phyloP scores from a whole-genome alignment of 2,329 filamentous ascomycete genomes.

The Sporothrix brunneoviolacea region DNA sequence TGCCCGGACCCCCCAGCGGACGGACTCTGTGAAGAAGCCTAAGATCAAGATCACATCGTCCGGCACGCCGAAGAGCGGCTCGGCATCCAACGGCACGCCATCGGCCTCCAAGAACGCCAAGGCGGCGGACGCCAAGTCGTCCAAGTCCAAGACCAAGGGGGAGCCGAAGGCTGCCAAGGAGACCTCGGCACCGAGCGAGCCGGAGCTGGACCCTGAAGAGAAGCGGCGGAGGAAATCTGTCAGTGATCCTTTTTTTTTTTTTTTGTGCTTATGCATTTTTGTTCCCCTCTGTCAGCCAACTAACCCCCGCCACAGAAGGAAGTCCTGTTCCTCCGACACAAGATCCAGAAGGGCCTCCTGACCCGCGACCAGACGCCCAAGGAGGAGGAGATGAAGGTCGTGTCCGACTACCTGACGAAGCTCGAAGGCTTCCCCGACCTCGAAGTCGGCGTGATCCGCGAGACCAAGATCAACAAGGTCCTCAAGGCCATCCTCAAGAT shows the following conservation, averaged over 20 bases:
- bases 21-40: slow-evolving; percentile 60
- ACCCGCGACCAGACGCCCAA: slow-evolving; percentile 79
- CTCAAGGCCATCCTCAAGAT: slow-evolving; percentile 91
- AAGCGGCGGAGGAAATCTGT: slow-evolving; percentile 51
- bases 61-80: slow-evolving; percentile 44
- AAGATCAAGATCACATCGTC: slow-evolving; percentile 57
- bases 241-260: slow-evolving; percentile 7
- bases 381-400: slow-evolving; percentile 72
- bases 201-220: slow-evolving; percentile 52
- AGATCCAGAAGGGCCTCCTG: slow-evolving; percentile 89
- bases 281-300: not conserved
- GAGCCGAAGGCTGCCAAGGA: slow-evolving; percentile 28
- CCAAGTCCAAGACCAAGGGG: slow-evolving; percentile 34
- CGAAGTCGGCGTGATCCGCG: slow-evolving; percentile 80
- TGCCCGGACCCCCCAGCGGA: slow-evolving; percentile 26
- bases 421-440: slow-evolving; percentile 74
- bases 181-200: slow-evolving; percentile 42
- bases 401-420: slow-evolving; percentile 72
- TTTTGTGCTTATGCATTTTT: not conserved
- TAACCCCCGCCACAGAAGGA: slow-evolving; percentile 46
- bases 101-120: slow-evolving; percentile 38
- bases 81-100: slow-evolving; percentile 39
- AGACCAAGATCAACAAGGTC: slow-evolving; percentile 98
- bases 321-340: slow-evolving; percentile 90
- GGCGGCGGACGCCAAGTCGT: slow-evolving; percentile 42